Evolutionary conservation across 2,329 filamentous ascomycete species (phyloP), one percentile per base, ranked within the genome.

Genomic region (Fusarium begoniae): DNA sequence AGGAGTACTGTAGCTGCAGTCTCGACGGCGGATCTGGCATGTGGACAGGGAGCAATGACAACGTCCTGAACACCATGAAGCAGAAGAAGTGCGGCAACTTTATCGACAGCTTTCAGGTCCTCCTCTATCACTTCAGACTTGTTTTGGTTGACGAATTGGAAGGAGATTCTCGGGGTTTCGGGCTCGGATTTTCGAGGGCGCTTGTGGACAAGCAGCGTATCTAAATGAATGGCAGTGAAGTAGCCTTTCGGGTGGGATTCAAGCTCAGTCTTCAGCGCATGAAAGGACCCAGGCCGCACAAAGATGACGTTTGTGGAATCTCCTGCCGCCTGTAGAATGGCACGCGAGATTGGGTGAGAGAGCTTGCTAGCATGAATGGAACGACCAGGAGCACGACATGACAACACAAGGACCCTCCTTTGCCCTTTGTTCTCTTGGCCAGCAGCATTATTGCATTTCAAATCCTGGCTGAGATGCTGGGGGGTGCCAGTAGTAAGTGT

Each of bases 391-490:
- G 45, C 45, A 22, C 45, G 26, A 11, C 26, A 48, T 4, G 45
- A 30, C 9, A 48, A 8, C 9, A 30, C 45, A 48, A 48, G 45
- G 2, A 22, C 6, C 7, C 14, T 48, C 45, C 45, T 30, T 17
- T 48, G 45, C 3, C 20, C 9, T 48, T 30, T 14, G 2, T 15
- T 48, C 45, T 22, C 26, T 20, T 5, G 20, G 4, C 5, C 20
- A 30, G 20, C 6, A 48, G 9, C 14, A 0, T 12, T 6, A 10
- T 17, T 48, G 1, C 4, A 10, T 30, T 48, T 3, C 7, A 0
- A 3, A 6, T 22, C 45, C 20, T 30, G 9, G 3, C 3, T 11
- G 26, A 30, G 26, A 22, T 35, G 0, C 32, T 35, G 32, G 4
- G 26, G 20, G 30, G 20, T 30, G 20, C 45, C 14, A 48, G 20